A percentile compares a stretch with the other conserved stretches of the same genome.
phyloP scores from a whole-genome alignment of 2,329 filamentous ascomycete genomes.

The Diaporthe sp. region DNA sequence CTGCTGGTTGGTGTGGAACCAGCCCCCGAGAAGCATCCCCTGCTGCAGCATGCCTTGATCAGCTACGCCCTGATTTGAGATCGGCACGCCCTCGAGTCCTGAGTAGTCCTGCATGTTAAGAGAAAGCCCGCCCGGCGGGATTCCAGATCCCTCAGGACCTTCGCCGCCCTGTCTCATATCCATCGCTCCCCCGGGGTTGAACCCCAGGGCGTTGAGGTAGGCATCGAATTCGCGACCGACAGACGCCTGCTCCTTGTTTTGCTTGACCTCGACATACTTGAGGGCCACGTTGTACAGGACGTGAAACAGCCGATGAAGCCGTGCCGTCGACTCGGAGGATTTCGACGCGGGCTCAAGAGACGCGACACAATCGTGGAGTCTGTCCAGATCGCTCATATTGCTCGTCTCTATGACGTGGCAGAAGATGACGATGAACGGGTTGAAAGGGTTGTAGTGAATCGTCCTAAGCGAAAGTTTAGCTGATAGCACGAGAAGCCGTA shows the following conservation, averaged over 20 bases:
- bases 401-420: constrained; percentile 23
- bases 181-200: constrained; percentile 45
- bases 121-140: background rate
- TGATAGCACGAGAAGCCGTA: background rate
- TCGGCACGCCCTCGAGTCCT: background rate
- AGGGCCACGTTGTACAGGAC: constrained; percentile 70
- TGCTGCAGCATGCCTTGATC: constrained; percentile 40
- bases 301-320: constrained; percentile 65
- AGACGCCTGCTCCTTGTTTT: constrained; percentile 14
- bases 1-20: constrained; percentile 54
- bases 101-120: constrained; percentile 6
- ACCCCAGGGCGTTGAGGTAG: constrained; percentile 65
- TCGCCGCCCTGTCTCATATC: background rate
- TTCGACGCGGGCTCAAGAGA: constrained; percentile 15
- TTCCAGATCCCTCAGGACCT: background rate
- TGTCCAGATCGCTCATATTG: constrained; percentile 9
- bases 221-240: constrained; percentile 56
- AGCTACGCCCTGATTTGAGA: constrained; percentile 11
- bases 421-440: constrained; percentile 17
- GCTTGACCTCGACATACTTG: constrained; percentile 64
- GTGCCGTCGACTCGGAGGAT: constrained; percentile 16
- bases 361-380: constrained; percentile 15
- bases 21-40: constrained; percentile 52
- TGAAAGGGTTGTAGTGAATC: constrained; percentile 19
- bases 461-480: background rate